Base-by-base conservation (phyloP, 2,329 filamentous ascomycete species). In the Sclerotinia nivalis region DNA sequence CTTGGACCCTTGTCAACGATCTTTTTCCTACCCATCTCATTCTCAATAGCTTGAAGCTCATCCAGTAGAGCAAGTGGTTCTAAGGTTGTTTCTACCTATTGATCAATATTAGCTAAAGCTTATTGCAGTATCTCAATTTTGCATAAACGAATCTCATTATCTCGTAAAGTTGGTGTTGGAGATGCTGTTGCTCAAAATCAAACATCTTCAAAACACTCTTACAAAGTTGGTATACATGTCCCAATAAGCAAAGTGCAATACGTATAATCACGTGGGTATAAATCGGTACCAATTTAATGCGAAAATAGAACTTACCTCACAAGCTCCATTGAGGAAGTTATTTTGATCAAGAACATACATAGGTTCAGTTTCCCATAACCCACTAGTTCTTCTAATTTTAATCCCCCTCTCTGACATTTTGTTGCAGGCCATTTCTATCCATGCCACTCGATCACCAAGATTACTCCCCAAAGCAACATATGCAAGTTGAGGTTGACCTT, bases 291-390 rank as follows among this genome's bases (percentile, higher is more conserved):
- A 25, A 45, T 5, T 34, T 15, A 40, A 31, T 25, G 22, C 34
- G 15, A 40, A 61, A 40, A 22, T 43, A 5, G 10, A 62, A 83
- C 88, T 79, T 80, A 96, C 93, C 88, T 97, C 92, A 80, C 93
- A 97, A 70, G 90, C 94, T 28, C 93, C 96, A 78, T 99, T 99
- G 61, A 97, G 83, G 78, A 99, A 99, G 43, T 88, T 87, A 72
- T 89, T 89, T 80, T 99, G 96, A 73, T 97, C 91, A 72, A 91
- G 83, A 73, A 97, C 91, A 80, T 99, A 99, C 96, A 99, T 99
- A 31, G 96, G 93, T 75, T 93, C 89, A 4, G 95, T 99, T 82
- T 98, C 93, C 87, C 96, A 99, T 4, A 99, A 84, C 72, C 89
- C 91, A 79, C 95, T 98, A 0, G 95, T 97, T 75, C 90, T 86